phyloP scores from a whole-genome alignment of 2,329 filamentous ascomycete species.

The Capronia coronata region DNA sequence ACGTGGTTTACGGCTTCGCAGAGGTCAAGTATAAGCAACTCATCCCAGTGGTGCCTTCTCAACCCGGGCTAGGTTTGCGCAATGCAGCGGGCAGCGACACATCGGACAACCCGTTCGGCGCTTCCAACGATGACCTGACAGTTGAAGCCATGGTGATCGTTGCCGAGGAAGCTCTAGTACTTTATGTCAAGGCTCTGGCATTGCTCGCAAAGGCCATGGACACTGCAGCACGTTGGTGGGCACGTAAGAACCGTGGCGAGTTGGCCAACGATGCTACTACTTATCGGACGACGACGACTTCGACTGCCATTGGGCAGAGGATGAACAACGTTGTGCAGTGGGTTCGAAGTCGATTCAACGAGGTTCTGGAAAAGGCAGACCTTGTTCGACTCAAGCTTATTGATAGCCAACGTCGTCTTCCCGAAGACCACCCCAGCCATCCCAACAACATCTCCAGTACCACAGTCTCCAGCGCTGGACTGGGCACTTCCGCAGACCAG shows the following conservation, averaged over 20 bases:
- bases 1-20: slow-evolving; percentile 95
- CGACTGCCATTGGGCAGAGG: slow-evolving; percentile 55
- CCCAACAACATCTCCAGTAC: slow-evolving; percentile 66
- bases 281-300: slow-evolving; percentile 40
- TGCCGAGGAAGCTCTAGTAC: slow-evolving; percentile 87
- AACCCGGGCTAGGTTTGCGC: slow-evolving; percentile 34
- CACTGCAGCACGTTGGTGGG: slow-evolving; percentile 89
- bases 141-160: slow-evolving; percentile 77
- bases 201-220: slow-evolving; percentile 93
- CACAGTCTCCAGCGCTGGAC: slow-evolving; percentile 50
- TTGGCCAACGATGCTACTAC: slow-evolving; percentile 40
- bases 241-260: slow-evolving; percentile 65
- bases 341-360: slow-evolving; percentile 90
- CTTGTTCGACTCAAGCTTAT: slow-evolving; percentile 82
- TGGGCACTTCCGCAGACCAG: slow-evolving; percentile 64
- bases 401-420: slow-evolving; percentile 77
- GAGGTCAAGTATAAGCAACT: slow-evolving; percentile 98
- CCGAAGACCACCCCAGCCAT: slow-evolving; percentile 77
- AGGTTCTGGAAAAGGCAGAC: slow-evolving; percentile 93
- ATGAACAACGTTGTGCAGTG: slow-evolving; percentile 95
- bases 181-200: slow-evolving; percentile 91
- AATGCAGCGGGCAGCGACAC: slow-evolving; percentile 27
- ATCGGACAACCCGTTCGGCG: slow-evolving; percentile 34
- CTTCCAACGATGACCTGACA: slow-evolving; percentile 66
- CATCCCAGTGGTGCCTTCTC: slow-evolving; percentile 76